phyloP scores from a whole-genome alignment of 2,329 filamentous ascomycete genomes.

The Dothiorella sarmentorum region DNA sequence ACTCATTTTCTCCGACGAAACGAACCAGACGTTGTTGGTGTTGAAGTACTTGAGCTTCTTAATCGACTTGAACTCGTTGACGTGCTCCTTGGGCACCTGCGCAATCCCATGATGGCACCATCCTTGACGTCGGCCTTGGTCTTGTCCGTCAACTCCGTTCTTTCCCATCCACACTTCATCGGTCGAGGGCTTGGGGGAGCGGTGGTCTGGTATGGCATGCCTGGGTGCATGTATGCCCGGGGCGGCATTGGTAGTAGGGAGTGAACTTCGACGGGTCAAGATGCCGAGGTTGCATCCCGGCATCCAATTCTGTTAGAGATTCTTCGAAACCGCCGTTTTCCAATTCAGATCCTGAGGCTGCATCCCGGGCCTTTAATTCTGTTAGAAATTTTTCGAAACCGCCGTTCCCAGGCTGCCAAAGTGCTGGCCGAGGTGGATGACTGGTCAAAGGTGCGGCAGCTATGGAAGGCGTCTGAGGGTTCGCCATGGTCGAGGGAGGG shows the following conservation, averaged over 20 bases:
- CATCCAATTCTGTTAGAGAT: no score
- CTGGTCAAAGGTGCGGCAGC: slow-evolving; percentile 29
- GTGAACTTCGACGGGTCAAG: slow-evolving; percentile 41
- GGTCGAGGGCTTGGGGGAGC: slow-evolving; percentile 46
- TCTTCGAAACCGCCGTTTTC: no score
- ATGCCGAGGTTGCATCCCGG: slow-evolving; percentile 50
- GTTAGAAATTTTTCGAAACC: slow-evolving; percentile 74
- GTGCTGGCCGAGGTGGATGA: neutral
- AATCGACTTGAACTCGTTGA: slow-evolving; percentile 99
- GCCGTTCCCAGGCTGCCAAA: slow-evolving; percentile 53
- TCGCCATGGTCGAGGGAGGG: slow-evolving; percentile 31
- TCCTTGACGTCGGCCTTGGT: slow-evolving; percentile 99
- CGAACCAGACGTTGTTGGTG: slow-evolving; percentile 99
- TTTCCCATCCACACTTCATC: no score
- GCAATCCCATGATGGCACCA: slow-evolving; percentile 99
- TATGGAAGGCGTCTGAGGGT: slow-evolving; percentile 38
- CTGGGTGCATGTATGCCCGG: slow-evolving; percentile 42
- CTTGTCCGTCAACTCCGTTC: slow-evolving; percentile 99
- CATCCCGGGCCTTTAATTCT: slow-evolving; percentile 61
- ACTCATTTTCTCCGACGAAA: slow-evolving; percentile 95
- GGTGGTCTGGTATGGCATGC: slow-evolving; percentile 34
- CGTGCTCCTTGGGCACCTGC: slow-evolving; percentile 98
- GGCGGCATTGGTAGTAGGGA: slow-evolving; percentile 40
- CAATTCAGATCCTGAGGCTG: no score
- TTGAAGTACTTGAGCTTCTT: slow-evolving; percentile 99